A percentile compares a stretch with the other conserved stretches of the same genome.
These are phyloP conservation scores for Neurospora pannonica DNA, from an alignment of 495 filamentous ascomycete genomes.

Conservation along the genomic window DNA sequence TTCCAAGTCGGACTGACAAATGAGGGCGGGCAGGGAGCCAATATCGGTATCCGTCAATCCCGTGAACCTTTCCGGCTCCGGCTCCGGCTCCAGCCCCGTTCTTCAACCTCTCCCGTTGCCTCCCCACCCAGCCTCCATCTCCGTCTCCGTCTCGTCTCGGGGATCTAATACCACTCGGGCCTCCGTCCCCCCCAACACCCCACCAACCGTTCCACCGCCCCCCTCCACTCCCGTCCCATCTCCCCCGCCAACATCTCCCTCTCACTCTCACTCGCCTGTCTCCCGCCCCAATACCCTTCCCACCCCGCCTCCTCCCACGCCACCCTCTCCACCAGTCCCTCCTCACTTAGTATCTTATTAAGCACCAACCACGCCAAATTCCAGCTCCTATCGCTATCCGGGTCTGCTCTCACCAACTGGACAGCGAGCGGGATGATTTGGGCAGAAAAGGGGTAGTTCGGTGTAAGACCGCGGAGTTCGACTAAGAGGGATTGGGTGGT, in stretches of 20 bases:
- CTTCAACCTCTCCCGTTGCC: no score
- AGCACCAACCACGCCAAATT: constrained; percentile 70
- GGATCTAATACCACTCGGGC: neutral
- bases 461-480: constrained; percentile 59
- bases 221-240: neutral
- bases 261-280: neutral
- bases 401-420: constrained; percentile 52
- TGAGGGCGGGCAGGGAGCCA: no score
- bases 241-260: neutral
- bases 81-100: no score
- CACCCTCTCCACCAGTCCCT: constrained; percentile 20
- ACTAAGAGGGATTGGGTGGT: constrained; percentile 63
- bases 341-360: constrained; percentile 49
- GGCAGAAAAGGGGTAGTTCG: constrained; percentile 63
- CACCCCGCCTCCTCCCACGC: neutral
- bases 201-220: neutral
- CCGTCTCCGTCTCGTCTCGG: no score
- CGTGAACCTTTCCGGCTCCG: no score
- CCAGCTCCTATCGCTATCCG: constrained; percentile 59
- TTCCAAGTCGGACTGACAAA: no score
- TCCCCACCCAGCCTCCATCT: no score
- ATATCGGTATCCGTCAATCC: no score
- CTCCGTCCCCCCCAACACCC: neutral
- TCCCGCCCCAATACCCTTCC: neutral
- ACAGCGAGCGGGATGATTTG: constrained; percentile 61